Evolutionary conservation across 1,139 yeast species (phyloP), one percentile per base, ranked within the genome.

Genomic region (Saccharomycopsis crataegensis): DNA sequence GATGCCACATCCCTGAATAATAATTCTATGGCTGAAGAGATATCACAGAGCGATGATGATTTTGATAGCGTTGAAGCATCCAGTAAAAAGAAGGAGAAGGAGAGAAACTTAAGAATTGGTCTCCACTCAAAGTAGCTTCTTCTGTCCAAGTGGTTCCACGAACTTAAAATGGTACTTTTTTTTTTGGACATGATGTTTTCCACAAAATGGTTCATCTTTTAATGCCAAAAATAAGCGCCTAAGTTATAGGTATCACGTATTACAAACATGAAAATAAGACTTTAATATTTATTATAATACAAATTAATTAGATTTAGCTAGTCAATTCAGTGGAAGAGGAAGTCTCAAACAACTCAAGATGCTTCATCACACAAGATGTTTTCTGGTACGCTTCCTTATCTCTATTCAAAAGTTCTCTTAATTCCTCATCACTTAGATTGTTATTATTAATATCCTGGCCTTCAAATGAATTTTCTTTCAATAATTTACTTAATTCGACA

Each of bases 371-470:
- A 3, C 52, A 42, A 12, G 54, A 34, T 1, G 65, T 64, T 48
- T 57, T 58, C 8, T 48, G 51, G 60, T 77, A 80, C 47, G 80
- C 73, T 28, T 66, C 67, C 0, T 62, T 61, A 4, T 75, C 66
- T 56, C 86, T 66, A 62, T 78, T 82, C 50, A 76, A 57, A 51
- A 82, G 62, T 59, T 79, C 85, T 0, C 64, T 58, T 48, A 82
- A 55, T 59, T 82, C 87, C 4, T 61, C 67, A 0, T 62, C 60
- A 3, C 56, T 51, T 17, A 67, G 56, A 31, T 33, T 37, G 55
- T 65, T 65, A 48, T 62, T 63, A 0, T 47, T 48, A 11, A 48
- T 14, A 9, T 41, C 50, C 6, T 17, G 32, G 2, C 55, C 55
- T 6, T 28, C 46, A 17, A 36, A 43, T 2, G 41, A 17, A 22